Percentiles rank a stretch among this genome's conserved stretches.
Conservation (phyloP, 2,329 filamentous ascomycete species). For the Didymella lethalis region DNA sequence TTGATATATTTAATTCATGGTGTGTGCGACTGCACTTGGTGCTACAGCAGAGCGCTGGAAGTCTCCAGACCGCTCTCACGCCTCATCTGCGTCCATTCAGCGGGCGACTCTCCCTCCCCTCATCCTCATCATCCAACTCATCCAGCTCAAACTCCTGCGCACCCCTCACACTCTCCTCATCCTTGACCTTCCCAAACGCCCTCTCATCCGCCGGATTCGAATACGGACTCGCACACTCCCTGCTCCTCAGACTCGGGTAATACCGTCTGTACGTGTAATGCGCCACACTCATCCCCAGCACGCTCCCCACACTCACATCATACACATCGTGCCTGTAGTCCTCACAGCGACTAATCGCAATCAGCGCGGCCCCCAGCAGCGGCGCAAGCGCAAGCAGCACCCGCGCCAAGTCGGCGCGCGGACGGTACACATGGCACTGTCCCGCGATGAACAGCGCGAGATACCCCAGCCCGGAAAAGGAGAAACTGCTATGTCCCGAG, state of each 20-base stretch:
- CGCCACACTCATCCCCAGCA: slow-evolving; percentile 63
- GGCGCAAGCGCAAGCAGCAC: slow-evolving; percentile 64
- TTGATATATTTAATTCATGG: no score
- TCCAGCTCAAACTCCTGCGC: slow-evolving; percentile 48
- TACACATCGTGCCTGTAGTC: slow-evolving; percentile 72
- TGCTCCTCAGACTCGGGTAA: slow-evolving; percentile 62
- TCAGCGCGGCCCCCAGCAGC: slow-evolving; percentile 64
- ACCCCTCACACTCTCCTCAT: slow-evolving; percentile 52
- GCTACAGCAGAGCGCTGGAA: neutral
- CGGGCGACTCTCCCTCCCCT: slow-evolving; percentile 32
- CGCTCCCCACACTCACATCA: slow-evolving; percentile 65
- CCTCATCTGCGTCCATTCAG: slow-evolving; percentile 34
- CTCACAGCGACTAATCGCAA: slow-evolving; percentile 68
- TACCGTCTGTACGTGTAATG: slow-evolving; percentile 68
- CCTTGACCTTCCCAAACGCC: slow-evolving; percentile 50
- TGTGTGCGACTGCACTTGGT: no score
- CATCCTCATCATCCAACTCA: slow-evolving; percentile 43
- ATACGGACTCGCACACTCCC: slow-evolving; percentile 62
- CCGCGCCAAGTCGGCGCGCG: slow-evolving; percentile 64
- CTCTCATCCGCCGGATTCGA: slow-evolving; percentile 47
- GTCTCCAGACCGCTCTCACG: neutral
- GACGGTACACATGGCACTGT: slow-evolving; percentile 67
- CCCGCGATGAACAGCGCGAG: slow-evolving; percentile 74
- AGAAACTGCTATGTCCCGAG: slow-evolving; percentile 79
- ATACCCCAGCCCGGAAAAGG: slow-evolving; percentile 81